Base-by-base conservation (phyloP, 1,139 yeast species). In the Kodamaea sp. region DNA sequence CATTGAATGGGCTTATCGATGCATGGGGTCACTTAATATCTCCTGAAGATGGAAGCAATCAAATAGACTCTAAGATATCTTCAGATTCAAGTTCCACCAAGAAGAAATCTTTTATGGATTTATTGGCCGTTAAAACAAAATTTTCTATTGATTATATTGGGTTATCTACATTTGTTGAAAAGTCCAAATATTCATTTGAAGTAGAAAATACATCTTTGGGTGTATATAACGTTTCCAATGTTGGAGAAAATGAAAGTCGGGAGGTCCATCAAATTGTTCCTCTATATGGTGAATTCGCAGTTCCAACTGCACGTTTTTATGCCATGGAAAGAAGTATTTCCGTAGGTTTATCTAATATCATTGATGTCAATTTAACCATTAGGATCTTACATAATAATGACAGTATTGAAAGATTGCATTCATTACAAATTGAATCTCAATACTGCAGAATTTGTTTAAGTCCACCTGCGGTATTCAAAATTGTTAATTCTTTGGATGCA, bases 371-470 rank as follows among this genome's bases (percentile, higher is more conserved):
- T 41, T 39, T 70, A 24, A 54, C 60, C 0, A 40, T 72, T 5
- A 69, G 67, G 41, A 54, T 78, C 1, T 53, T 62, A 15, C 67
- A 71, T 38, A 69, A 63, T 33, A 60, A 20, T 42, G 54, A 27
- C 40, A 52, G 33, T 40, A 40, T 26, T 3, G 58, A 53, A 2
- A 48, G 55, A 0, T 37, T 47, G 10, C 77, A 73, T 43, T 65
- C 78, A 0, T 59, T 83, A 7, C 84, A 81, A 46, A 55, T 83
- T 2, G 79, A 74, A 43, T 79, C 86, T 1, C 73, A 77, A 11
- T 73, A 73, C 50, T 77, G 78, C 40, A 65, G 89, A 28, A 50
- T 81, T 4, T 75, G 81, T 44, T 54, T 82, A 27, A 78, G 80
- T 40, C 78, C 86, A 0, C 65, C 67, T 8, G 66, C 76, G 0